Evolutionary conservation across 345 rosid species (phyloP), one percentile per base, ranked within the genome.

Genomic region (Chamaenerion angustifolium): DNA sequence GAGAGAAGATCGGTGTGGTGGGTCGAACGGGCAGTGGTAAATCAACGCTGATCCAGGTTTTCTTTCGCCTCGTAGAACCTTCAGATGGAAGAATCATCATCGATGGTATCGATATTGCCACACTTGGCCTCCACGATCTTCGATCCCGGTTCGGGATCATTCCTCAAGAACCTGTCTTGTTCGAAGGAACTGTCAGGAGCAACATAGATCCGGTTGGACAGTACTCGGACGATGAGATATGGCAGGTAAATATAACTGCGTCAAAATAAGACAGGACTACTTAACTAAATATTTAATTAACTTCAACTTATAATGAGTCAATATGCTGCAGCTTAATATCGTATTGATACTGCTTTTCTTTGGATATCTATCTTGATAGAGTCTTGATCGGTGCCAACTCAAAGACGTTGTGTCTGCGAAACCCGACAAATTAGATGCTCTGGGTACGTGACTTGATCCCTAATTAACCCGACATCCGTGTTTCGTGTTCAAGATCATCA

Each of bases 21-120:
- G 98, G 98, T 19, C 83, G 95, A 31, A 92, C 98, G 0, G 98
- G 96, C 52, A 80, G 98, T 47, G 98, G 98, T 62, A 87, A 92
- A 60, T 83, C 98, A 11, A 92, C 96, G 31, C 66, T 92, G 60
- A 72, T 92, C 54, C 96, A 92, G 58, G 98, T 82, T 45, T 69
- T 86, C 62, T 92, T 92, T 40, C 75, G 98, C 67, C 76, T 92
- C 55, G 89, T 92, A 55, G 98, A 92, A 52, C 96, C 96, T 6
- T 68, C 93, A 6, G 87, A 63, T 42, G 98, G 98, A 52, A 77
- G 59, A 56, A 83, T 92, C 49, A 65, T 80, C 14, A 74, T 92
- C n/a, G 98, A 92, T 50, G 93, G 85, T 21, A 76, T 92, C 12
- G 82, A 92, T 64, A 80, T 86, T 43, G 62, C 73, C 56, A 48